Percentiles rank a stretch among this genome's conserved stretches.
Evolutionary conservation across 2,329 filamentous ascomycete genomes (phyloP).

Genomic region (Hypoxylon sp.): DNA sequence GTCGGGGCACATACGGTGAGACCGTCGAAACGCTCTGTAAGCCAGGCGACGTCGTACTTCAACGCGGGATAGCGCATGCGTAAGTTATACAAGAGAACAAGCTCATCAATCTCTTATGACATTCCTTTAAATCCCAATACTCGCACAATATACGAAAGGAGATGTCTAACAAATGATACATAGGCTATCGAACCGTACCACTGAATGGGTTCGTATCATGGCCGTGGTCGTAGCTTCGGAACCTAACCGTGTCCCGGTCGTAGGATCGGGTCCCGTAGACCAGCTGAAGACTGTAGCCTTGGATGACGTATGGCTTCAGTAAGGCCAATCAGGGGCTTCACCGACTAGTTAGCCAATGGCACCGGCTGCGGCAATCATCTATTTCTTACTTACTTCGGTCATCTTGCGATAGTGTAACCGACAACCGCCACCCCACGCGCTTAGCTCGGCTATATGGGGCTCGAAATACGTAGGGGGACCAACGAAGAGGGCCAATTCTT

Average conservation of each 20-base stretch:
- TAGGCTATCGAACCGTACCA: slow-evolving; percentile 52
- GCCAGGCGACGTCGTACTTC: slow-evolving; percentile 52
- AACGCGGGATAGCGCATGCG: slow-evolving; percentile 54
- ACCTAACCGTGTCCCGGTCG: slow-evolving; percentile 45
- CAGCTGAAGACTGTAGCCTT: slow-evolving; percentile 36
- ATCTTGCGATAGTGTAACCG: slow-evolving; percentile 21
- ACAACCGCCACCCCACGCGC: slow-evolving; percentile 39
- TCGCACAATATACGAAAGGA: neutral
- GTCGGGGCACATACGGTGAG: slow-evolving; percentile 49
- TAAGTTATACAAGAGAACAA: slow-evolving; percentile 47
- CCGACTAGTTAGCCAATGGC: neutral
- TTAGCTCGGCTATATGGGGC: slow-evolving; percentile 46
- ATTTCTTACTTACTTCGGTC: slow-evolving; percentile 19
- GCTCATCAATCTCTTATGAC: neutral
- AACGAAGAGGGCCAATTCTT: slow-evolving; percentile 1
- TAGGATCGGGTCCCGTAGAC: slow-evolving; percentile 21
- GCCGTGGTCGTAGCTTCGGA: slow-evolving; percentile 47
- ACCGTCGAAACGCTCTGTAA: slow-evolving; percentile 50
- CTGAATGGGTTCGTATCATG: slow-evolving; percentile 50
- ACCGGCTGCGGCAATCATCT: slow-evolving; percentile 22
- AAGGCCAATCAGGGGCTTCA: slow-evolving; percentile 30
- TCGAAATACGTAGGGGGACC: slow-evolving; percentile 33
- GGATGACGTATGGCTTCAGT: slow-evolving; percentile 45
- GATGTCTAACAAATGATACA: slow-evolving; percentile 15
- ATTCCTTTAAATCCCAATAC: neutral